These are phyloP conservation scores for Apiospora aurea DNA, from an alignment of 2,329 filamentous ascomycete genomes.

Conservation along the genomic window DNA sequence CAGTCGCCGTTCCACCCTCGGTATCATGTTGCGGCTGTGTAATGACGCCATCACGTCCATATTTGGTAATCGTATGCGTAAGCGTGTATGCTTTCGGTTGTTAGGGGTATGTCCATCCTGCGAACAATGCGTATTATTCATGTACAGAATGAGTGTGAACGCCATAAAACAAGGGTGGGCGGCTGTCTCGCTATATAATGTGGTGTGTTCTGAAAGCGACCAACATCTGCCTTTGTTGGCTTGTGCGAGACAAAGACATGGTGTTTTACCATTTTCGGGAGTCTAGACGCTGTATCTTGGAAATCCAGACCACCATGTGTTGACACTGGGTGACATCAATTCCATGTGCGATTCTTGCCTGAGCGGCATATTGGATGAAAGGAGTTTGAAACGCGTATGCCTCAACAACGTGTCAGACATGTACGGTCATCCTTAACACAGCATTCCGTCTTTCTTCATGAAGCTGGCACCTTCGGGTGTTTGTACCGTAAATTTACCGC, in stretches of 20 bases:
- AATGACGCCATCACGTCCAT: not conserved
- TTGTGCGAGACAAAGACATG: not conserved
- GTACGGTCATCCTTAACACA: too few relatives aligned
- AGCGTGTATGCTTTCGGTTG: not conserved
- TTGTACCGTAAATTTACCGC: too few relatives aligned
- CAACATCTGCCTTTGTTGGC: not conserved
- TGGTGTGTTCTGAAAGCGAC: not conserved
- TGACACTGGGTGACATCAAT: not conserved
- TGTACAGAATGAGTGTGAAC: not conserved
- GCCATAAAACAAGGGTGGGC: not conserved
- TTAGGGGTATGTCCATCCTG: not conserved
- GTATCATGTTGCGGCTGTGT: not conserved
- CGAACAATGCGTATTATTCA: conserved; percentile 12
- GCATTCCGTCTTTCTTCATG: too few relatives aligned
- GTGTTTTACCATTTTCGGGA: not conserved
- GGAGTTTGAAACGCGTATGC: not conserved
- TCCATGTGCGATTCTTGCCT: not conserved
- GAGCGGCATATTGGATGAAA: not conserved
- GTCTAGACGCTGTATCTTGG: not conserved
- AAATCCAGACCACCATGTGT: not conserved
- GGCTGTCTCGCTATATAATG: not conserved
- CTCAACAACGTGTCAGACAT: not conserved
- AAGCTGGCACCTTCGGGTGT: too few relatives aligned
- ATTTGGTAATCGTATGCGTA: not conserved
- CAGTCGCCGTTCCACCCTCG: not conserved